Conservation (phyloP, 345 rosid species). For the Citrus unshiu region DNA sequence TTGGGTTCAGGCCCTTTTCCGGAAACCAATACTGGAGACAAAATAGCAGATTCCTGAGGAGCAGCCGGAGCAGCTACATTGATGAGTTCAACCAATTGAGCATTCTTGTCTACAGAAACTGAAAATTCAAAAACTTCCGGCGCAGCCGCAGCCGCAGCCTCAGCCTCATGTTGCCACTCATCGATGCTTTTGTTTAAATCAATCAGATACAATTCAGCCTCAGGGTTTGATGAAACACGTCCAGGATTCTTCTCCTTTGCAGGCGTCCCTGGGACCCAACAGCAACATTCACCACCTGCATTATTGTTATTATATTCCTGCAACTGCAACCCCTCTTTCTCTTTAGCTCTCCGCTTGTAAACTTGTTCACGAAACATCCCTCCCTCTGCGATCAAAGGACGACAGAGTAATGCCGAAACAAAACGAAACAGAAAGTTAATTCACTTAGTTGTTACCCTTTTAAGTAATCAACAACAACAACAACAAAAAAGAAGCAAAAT, state of each 20-base stretch:
- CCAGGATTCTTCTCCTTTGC: neutral
- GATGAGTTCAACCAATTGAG: neutral
- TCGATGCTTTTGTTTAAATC: conserved; percentile 9
- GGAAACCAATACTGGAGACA: neutral
- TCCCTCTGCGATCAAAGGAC: no score
- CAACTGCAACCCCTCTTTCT: neutral
- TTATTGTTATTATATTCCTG: neutral
- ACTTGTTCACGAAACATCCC: neutral
- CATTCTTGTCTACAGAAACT: neutral
- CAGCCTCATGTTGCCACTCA: neutral
- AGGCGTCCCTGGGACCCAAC: conserved; percentile 22
- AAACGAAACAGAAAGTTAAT: neutral
- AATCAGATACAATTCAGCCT: neutral
- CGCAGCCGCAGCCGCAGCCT: no score
- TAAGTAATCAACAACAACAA: neutral
- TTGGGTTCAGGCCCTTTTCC: neutral
- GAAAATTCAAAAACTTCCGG: no score
- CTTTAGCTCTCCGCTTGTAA: neutral
- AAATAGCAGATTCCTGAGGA: neutral
- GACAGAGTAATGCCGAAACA: neutral
- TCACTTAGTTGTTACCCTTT: neutral
- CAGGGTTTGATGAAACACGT: neutral
- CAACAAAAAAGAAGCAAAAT: no score
- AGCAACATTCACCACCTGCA: neutral
- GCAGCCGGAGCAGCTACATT: neutral